Evolutionary conservation across 495 filamentous ascomycete genomes (phyloP).

Genomic region (Amphirosellinia nigrospora): DNA sequence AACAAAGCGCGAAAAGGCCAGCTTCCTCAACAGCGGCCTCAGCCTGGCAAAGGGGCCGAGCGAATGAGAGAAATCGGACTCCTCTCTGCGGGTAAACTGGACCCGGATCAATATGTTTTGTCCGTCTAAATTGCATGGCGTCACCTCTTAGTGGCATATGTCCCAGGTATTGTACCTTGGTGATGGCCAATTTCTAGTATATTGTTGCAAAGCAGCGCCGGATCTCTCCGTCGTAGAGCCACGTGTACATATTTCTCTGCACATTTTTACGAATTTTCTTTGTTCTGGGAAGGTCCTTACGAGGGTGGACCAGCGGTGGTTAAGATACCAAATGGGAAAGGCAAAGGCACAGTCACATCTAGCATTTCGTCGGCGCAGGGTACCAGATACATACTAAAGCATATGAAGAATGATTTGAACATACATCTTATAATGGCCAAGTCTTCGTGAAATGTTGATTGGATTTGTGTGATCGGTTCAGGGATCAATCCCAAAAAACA

Average conservation of each 20-base stretch:
- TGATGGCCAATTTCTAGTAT: slow-evolving; percentile 33
- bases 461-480: neutral
- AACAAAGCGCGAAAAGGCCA: slow-evolving; percentile 58
- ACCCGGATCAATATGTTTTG: slow-evolving; percentile 78
- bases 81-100: slow-evolving; percentile 80
- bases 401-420: neutral
- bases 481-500: neutral
- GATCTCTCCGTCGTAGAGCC: neutral
- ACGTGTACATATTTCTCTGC: slow-evolving; percentile 50
- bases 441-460: neutral
- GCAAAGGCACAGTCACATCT: slow-evolving; percentile 27
- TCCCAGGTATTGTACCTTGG: neutral
- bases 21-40: slow-evolving; percentile 53
- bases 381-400: slow-evolving; percentile 22
- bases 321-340: slow-evolving; percentile 41
- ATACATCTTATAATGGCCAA: neutral
- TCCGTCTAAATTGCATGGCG: slow-evolving; percentile 62
- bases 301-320: slow-evolving; percentile 34
- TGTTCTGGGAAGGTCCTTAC: slow-evolving; percentile 20
- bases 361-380: slow-evolving; percentile 29
- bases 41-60: slow-evolving; percentile 87
- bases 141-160: neutral
- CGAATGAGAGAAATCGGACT: slow-evolving; percentile 93
- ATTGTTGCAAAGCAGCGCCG: slow-evolving; percentile 22
- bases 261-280: slow-evolving; percentile 23